Base-by-base conservation (phyloP, 768 basidiomycete genomes). In the Gelatoporia subvermispora region DNA sequence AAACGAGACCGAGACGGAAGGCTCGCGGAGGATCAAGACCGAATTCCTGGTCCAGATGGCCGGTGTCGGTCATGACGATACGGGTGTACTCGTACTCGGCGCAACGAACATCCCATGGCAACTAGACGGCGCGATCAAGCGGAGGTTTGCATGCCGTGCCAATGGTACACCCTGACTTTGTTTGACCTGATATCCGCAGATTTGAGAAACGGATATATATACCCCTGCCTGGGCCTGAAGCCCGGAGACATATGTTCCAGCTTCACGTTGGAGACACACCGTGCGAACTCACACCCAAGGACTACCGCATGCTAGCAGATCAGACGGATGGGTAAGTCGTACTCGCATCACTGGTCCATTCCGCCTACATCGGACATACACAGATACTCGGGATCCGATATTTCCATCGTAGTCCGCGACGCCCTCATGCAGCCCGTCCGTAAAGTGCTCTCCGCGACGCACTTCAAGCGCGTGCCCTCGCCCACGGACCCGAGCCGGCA, bases 71-170 rank as follows among this genome's bases (percentile, higher is more conserved):
- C 92, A 97, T 61, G 96, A 99, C 51, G 94, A 96, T 66, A 89
- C 89, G 0, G 96, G 96, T 8, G 91, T 99, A 0, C 78, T 99
- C 17, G 93, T 98, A 8, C 78, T 99, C 18, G 96, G 94, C 24
- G 96, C 96, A 8, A 99, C 96, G 4, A 99, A 99, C 57, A 96
- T 98, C 45, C 96, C 96, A 2, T 98, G 95, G 95, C 90, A 93
- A 63, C 77, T 97, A 40, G 95, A 98, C 64, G 88, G 90, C 54
- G 95, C 95, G 38, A 97, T 97, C 71, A 98, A 97, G 68, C 86
- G 96, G 63, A 82, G 95, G 82, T 88, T 45, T 54, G 78, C 63
- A 11, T 18, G 25, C 28, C 3, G 28, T 8, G 23, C n/a, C 16
- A 2, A 40, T 16, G 11, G 35, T 35, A 24, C 24, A 22, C 15